Evolutionary conservation across 768 basidiomycete genomes (phyloP), one percentile per base, ranked within the genome.

Genomic region (Naganishia friedmannii): DNA sequence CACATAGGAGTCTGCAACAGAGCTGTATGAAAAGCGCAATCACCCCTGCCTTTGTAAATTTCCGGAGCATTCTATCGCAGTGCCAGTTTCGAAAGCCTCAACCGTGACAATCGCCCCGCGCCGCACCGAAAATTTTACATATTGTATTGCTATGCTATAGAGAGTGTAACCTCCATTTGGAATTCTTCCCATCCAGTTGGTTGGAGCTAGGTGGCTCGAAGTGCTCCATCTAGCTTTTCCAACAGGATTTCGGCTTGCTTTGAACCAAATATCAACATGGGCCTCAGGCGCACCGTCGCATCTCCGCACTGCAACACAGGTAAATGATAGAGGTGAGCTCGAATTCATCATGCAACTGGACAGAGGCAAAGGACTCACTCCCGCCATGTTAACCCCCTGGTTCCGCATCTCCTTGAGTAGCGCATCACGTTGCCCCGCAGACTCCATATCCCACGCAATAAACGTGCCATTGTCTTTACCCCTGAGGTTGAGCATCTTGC

Each of bases 401-500:
- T 70, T 63, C 66, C 78, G 74, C 77, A 82, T 80, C 42, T 67
- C 54, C 26, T 58, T 68, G 48, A 82, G 69, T 58, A 82, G 82
- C 23, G 26, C n/a, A 66, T 83, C 82, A 31, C 83, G 65, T 51
- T 51, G 48, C 65, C 68, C 34, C 0, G 66, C 71, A 0, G 79
- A 51, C 28, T 68, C 67, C 55, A 79, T 72, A 70, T 84, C 83
- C 75, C 79, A 84, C 17, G 82, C 76, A 54, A 83, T 74, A 72
- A 81, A 83, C 13, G 82, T 83, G 0, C 83, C 83, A 32, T 75
- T 66, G 17, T 74, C 77, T 65, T 82, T 72, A 2, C 83, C 82
- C 60, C 80, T 67, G 31, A 80, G 72, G 55, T 74, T 76, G 45
- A 48, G 54, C 10, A 81, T 57, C 23, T 23, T 51, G 48, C 77